Evolutionary conservation across 441 rosid genomes (phyloP), one percentile per base, ranked within the genome.

Genomic region (Pelargonium citronellum): DNA sequence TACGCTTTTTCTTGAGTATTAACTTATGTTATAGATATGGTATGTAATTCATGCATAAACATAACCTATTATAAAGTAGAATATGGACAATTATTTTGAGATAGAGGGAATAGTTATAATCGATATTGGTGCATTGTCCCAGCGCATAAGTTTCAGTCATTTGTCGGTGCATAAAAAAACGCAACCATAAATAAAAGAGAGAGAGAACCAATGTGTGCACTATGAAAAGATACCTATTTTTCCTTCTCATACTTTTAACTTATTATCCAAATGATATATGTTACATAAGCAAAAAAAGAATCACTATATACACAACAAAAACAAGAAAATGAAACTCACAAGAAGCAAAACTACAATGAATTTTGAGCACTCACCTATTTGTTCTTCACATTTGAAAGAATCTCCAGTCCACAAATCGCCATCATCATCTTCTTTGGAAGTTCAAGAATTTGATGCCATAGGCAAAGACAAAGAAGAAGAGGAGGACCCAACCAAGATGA

Each of bases 401-500:
- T 9, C 49, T 44, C 13, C 49, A 44, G 7, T 44, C 12, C 49
- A 44, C 49, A 8, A 44, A 8, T 5, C 15, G n/a, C n/a, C n/a
- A n/a, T 57, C 6, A 62, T 62, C 66, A 71, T 71, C 79, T 75
- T 47, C 75, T 75, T 5, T 75, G 79, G 75, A 71, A 75, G 71
- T 75, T 75, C n/a, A 75, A 37, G 72, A 64, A 75, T 72, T 75
- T 75, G 72, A 75, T 75, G 22, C 79, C 79, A 24, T 71, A 75
- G 37, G 79, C 79, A 1, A 75, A 75, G 46, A 75, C 67, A 60
- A 75, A 71, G 71, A 75, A 75, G 27, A 75, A 75, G 34, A 71
- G 72, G n/a, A 75, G 64, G 61, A 75, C 79, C 79, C 79, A 75
- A 53, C 75, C 75, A 7, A 67, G 7, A 65, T 75, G 79, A 27